Evolutionary conservation across 1,139 yeast species (phyloP), one percentile per base, ranked within the genome.

Genomic region (Kodamaea fungicola): DNA sequence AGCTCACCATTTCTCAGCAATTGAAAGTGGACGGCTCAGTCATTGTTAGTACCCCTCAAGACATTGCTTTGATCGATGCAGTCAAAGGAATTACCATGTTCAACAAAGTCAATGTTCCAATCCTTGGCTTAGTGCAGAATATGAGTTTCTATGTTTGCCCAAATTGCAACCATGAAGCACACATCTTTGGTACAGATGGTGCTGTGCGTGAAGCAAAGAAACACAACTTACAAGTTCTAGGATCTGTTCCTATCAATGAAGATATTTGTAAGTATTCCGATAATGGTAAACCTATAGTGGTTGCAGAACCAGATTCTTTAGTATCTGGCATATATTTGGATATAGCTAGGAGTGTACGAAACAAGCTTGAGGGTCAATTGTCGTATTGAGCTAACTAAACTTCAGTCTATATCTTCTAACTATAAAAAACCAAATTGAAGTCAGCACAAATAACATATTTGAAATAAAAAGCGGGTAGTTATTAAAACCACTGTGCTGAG

Each of bases 21-120:
- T 59, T 85, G n/a, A 69, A 74, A 34, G 78, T 87, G 0, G 84
- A 80, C 47, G 96, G 95, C 0, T 88, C 95, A 0, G 73, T 87
- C 1, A 77, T 87, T 34, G 95, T 87, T 1, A 80, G 90, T 2
- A 87, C 96, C 0, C 94, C 95, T 0, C 96, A 87, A 54, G 96
- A 87, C 47, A 78, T 87, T 35, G 95, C 96, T 0, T 59, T 87
- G 21, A 73, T 83, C 6, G 96, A 87, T 55, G 95, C 89, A 0
- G 78, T 81, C 9, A 80, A 88, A 47, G 96, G 96, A 0, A 78
- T 87, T 12, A 67, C 84, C 12, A 81, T 87, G 92, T 87, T 83
- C 57, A 63, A 76, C 8, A 83, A 84, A 49, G 86, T 86, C 24
- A 62, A 76, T 21, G 78, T 85, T n/a, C 95, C 95, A 0, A 64